A percentile compares a stretch with the other conserved stretches of the same genome.
These are phyloP conservation scores for Kuraishia cidri DNA, from an alignment of 805 yeast genomes.

Conservation along the genomic window DNA sequence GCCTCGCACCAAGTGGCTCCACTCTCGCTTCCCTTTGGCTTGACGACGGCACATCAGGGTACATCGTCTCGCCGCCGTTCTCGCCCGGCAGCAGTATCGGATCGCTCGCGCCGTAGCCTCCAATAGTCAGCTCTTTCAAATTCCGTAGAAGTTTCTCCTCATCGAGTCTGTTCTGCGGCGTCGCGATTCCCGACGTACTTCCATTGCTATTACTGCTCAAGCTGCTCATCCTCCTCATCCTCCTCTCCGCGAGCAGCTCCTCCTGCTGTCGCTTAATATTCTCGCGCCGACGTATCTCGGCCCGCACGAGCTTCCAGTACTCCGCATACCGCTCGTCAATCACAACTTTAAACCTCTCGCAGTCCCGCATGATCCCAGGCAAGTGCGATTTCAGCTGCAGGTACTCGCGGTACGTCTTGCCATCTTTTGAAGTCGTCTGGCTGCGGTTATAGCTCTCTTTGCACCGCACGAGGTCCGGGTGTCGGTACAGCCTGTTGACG, in stretches of 20 bases:
- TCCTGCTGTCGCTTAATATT: neutral
- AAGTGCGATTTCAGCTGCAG: slow-evolving; percentile 10
- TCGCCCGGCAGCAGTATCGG: neutral
- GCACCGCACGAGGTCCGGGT: slow-evolving; percentile 29
- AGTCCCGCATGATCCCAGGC: slow-evolving; percentile 18
- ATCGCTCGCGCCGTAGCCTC: neutral
- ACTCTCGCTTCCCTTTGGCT: no score
- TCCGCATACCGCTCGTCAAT: slow-evolving; percentile 14
- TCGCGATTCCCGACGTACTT: no score
- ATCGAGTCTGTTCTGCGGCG: no score
- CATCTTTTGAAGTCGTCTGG: slow-evolving; percentile 9
- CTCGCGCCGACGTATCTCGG: neutral
- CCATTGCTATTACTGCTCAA: no score
- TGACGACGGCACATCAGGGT: no score
- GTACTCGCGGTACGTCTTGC: slow-evolving; percentile 16
- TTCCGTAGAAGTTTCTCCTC: neutral
- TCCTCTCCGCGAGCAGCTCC: neutral
- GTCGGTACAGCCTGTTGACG: slow-evolving; percentile 33
- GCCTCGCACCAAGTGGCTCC: no score
- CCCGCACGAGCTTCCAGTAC: slow-evolving; percentile 2
- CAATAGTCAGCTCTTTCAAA: neutral
- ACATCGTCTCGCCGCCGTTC: neutral
- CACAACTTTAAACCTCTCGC: slow-evolving; percentile 16
- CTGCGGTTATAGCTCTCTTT: slow-evolving; percentile 12
- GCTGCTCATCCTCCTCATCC: neutral